Conservation (phyloP, 2,329 filamentous ascomycete genomes). For the Boeremia lycopersici region DNA sequence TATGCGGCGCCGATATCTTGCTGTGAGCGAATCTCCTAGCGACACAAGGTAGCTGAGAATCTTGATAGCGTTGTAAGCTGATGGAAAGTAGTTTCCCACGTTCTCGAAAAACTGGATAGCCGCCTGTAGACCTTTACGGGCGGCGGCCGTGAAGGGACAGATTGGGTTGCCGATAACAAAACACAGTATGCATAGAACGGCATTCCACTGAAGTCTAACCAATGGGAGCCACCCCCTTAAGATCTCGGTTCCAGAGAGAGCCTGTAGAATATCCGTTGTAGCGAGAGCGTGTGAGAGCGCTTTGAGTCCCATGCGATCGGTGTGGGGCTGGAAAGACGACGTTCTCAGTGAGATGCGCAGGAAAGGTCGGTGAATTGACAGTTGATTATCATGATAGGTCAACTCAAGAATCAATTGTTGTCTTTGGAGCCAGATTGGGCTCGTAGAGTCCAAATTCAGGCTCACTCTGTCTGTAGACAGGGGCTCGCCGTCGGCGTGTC, state of each 20-base stretch:
- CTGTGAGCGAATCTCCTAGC: slow-evolving; percentile 1
- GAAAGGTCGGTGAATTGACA: slow-evolving; percentile 5
- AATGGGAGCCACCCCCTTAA: slow-evolving; percentile 5
- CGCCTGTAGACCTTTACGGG: slow-evolving; percentile 4
- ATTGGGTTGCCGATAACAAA: slow-evolving; percentile 9
- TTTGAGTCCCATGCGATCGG: slow-evolving; percentile 8
- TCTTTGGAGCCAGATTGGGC: slow-evolving; percentile 8
- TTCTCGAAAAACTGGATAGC: neutral
- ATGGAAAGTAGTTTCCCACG: neutral
- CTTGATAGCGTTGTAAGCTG: neutral
- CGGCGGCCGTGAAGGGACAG: slow-evolving; percentile 3
- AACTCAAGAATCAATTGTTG: slow-evolving; percentile 6
- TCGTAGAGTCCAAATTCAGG: slow-evolving; percentile 4
- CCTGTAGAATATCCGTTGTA: slow-evolving; percentile 6
- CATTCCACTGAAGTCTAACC: slow-evolving; percentile 5
- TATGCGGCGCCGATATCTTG: slow-evolving; percentile 2
- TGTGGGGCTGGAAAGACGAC: slow-evolving; percentile 6
- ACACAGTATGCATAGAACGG: slow-evolving; percentile 5
- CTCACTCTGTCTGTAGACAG: slow-evolving; percentile 4
- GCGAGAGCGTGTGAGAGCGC: slow-evolving; percentile 6
- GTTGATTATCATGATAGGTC: slow-evolving; percentile 4
- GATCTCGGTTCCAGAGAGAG: slow-evolving; percentile 1
- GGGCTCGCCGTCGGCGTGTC: slow-evolving; percentile 4
- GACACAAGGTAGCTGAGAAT: slow-evolving; percentile 2
- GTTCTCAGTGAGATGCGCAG: slow-evolving; percentile 5